These are phyloP conservation scores for Sonneratia alba DNA, from an alignment of 345 rosid species.

Conservation along the genomic window DNA sequence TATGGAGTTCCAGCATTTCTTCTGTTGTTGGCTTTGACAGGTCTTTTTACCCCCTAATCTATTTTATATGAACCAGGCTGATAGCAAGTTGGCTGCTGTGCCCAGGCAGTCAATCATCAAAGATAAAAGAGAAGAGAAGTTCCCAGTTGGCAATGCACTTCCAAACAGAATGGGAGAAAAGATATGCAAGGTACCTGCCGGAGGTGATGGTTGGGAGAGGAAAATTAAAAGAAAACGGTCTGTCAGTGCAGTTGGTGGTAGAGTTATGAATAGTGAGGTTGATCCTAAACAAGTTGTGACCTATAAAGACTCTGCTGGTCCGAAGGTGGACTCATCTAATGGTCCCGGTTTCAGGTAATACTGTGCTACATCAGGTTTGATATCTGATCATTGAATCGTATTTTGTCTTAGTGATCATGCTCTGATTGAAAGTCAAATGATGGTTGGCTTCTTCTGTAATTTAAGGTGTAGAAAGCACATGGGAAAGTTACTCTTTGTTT, in stretches of 20 bases:
- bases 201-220: constrained; percentile 92
- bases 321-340: constrained; percentile 66
- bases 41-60: neutral
- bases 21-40: neutral
- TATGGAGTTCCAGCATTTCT: neutral
- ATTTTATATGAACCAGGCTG: constrained; percentile 33
- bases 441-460: neutral
- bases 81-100: constrained; percentile 33
- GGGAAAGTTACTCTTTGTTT: neutral
- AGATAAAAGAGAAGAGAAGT: constrained; percentile 62
- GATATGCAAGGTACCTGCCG: constrained; percentile 68
- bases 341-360: constrained; percentile 63
- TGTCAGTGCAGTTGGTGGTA: constrained; percentile 61
- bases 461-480: neutral
- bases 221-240: constrained; percentile 89
- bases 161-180: constrained; percentile 57
- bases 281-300: constrained; percentile 48
- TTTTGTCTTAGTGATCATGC: neutral
- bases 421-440: neutral
- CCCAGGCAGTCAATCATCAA: constrained; percentile 43
- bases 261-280: constrained; percentile 54
- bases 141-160: constrained; percentile 42
- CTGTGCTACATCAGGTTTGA: neutral
- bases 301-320: constrained; percentile 46
- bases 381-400: neutral